phyloP scores from a whole-genome alignment of 176 grass and related monocot species.

The Aechmea fasciata region DNA sequence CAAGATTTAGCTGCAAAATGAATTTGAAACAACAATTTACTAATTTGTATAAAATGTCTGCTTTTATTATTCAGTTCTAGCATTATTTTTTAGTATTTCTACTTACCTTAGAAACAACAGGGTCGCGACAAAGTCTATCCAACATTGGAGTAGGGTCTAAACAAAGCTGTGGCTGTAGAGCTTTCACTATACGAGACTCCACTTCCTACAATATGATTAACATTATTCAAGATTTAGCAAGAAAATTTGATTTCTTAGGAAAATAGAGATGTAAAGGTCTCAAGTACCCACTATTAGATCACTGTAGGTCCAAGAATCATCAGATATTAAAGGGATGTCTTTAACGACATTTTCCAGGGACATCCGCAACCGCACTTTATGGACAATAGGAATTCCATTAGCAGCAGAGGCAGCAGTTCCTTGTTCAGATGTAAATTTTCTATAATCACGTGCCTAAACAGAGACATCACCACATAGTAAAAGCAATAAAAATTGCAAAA shows the following conservation, averaged over 20 bases:
- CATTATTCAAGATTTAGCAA: conserved; percentile 17
- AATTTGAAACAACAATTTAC: conserved; percentile 18
- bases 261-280: conserved; percentile 7
- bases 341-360: conserved; percentile 97
- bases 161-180: conserved; percentile 70
- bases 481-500: neutral
- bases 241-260: neutral
- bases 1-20: conserved; percentile 73
- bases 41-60: conserved; percentile 1
- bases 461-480: conserved; percentile 18
- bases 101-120: conserved; percentile 72
- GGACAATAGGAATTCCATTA: conserved; percentile 47
- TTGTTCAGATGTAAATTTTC: conserved; percentile 51
- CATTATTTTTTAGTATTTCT: conserved; percentile 1
- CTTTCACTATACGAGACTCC: conserved; percentile 80
- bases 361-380: conserved; percentile 79
- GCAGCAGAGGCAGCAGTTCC: conserved; percentile 34
- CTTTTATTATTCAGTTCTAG: conserved; percentile 10
- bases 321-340: conserved; percentile 68
- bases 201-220: conserved; percentile 60
- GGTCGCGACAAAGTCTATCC: conserved; percentile 67
- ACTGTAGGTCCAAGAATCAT: conserved; percentile 97
- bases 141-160: conserved; percentile 91
- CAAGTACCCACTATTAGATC: conserved; percentile 77
- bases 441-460: conserved; percentile 59